Percentiles rank a stretch among this genome's conserved stretches.
Conservation (phyloP, 2,329 filamentous ascomycete species). For the Lithohypha guttulata region DNA sequence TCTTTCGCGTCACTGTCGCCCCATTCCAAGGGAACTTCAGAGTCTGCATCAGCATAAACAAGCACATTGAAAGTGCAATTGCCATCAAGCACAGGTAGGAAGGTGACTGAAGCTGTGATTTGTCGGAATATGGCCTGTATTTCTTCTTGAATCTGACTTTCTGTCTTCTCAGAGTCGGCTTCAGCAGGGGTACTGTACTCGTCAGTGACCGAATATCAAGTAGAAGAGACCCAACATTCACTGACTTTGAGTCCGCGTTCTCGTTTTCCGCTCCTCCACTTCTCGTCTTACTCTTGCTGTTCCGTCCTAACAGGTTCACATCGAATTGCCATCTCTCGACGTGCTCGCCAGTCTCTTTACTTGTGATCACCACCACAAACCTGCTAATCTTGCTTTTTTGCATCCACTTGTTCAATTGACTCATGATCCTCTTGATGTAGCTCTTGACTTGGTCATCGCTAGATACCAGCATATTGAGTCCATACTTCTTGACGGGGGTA, state of each 20-base stretch:
- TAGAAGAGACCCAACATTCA: slow-evolving; percentile 7
- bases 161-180: slow-evolving; percentile 59
- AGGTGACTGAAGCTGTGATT: slow-evolving; percentile 95
- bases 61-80: slow-evolving; percentile 98
- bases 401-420: slow-evolving; percentile 97
- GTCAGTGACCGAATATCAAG: slow-evolving; percentile 5
- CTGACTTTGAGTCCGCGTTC: slow-evolving; percentile 50
- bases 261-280: slow-evolving; percentile 54
- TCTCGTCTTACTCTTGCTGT: slow-evolving; percentile 39
- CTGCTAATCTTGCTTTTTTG: slow-evolving; percentile 92
- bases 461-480: slow-evolving; percentile 72
- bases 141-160: slow-evolving; percentile 86
- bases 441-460: slow-evolving; percentile 96
- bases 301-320: slow-evolving; percentile 53
- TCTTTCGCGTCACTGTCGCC: slow-evolving; percentile 97
- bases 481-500: slow-evolving; percentile 98
- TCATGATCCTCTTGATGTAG: slow-evolving; percentile 99
- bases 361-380: slow-evolving; percentile 90
- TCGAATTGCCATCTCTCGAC: slow-evolving; percentile 98
- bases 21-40: slow-evolving; percentile 95
- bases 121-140: slow-evolving; percentile 96
- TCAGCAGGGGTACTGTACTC: slow-evolving; percentile 24
- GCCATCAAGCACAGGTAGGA: slow-evolving; percentile 82
- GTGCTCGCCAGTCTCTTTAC: slow-evolving; percentile 92
- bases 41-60: slow-evolving; percentile 93